Conservation (phyloP, 1,139 yeast genomes). For the Schizosaccharomyces versatilis region DNA sequence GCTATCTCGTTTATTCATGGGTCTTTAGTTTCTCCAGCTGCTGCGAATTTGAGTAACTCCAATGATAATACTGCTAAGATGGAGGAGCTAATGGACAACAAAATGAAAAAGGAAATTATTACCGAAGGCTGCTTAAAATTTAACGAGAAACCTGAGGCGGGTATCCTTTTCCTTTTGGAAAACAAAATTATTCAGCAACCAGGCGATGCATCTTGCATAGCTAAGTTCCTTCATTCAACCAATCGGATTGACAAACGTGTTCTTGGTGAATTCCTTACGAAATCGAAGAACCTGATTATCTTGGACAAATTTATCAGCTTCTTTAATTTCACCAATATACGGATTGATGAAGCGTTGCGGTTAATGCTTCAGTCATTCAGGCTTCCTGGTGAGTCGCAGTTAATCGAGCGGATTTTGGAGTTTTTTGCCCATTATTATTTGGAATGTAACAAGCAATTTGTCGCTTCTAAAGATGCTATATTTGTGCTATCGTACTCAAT, state of each 20-base stretch:
- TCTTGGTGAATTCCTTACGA: slow-evolving; percentile 68
- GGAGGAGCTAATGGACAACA: slow-evolving; percentile 18
- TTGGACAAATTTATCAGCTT: slow-evolving; percentile 42
- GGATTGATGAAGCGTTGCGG: slow-evolving; percentile 87
- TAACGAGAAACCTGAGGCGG: slow-evolving; percentile 57
- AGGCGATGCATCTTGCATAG: slow-evolving; percentile 37
- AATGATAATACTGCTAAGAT: slow-evolving; percentile 4
- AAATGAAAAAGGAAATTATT: slow-evolving; percentile 47
- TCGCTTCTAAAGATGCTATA: slow-evolving; percentile 43
- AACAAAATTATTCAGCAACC: slow-evolving; percentile 41
- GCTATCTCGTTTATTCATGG: slow-evolving; percentile 46
- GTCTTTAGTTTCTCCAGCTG: slow-evolving; percentile 20
- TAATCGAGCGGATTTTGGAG: slow-evolving; percentile 78
- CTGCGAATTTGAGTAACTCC: neutral
- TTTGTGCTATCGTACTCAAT: slow-evolving; percentile 70
- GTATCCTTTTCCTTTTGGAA: slow-evolving; percentile 38
- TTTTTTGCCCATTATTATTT: slow-evolving; percentile 62
- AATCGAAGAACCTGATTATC: slow-evolving; percentile 41
- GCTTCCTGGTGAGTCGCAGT: slow-evolving; percentile 93
- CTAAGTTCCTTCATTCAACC: slow-evolving; percentile 52
- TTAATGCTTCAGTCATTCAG: slow-evolving; percentile 63
- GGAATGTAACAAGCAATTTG: slow-evolving; percentile 17
- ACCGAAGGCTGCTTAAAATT: slow-evolving; percentile 51
- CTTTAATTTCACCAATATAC: slow-evolving; percentile 52
- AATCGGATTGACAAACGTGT: slow-evolving; percentile 70